A percentile compares a stretch with the other conserved stretches of the same genome.
Conservation (phyloP, 2,329 filamentous ascomycete species). For the Niveomyces coronatus region DNA sequence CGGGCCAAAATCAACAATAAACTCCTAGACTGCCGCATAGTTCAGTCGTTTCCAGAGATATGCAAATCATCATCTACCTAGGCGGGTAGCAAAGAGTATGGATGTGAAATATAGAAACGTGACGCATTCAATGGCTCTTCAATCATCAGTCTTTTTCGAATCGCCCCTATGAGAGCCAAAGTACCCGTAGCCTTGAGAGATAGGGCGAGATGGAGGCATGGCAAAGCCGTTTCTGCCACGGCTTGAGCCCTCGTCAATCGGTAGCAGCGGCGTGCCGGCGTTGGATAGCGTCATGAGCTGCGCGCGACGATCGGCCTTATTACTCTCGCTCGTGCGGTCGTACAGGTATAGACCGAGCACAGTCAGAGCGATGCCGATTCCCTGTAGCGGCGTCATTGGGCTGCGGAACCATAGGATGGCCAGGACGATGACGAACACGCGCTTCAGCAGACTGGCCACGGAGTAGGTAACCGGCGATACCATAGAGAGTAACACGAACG, state of each 20-base stretch:
- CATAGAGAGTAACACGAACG: conserved; percentile 84
- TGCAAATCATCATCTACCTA: too few species aligned
- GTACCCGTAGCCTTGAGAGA: conserved; percentile 35
- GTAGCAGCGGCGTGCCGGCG: conserved; percentile 47
- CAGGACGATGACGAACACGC: conserved; percentile 91
- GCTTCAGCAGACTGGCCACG: conserved; percentile 90
- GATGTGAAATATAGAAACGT: neutral
- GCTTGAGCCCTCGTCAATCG: conserved; percentile 35
- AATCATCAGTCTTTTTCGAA: conserved; percentile 47
- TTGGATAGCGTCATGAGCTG: conserved; percentile 44
- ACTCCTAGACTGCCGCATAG: too few species aligned
- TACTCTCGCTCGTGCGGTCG: conserved; percentile 80
- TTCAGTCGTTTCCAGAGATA: too few species aligned
- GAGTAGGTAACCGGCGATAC: conserved; percentile 96
- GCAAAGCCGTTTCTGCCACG: conserved; percentile 3
- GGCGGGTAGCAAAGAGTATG: neutral
- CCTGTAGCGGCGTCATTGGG: conserved; percentile 74
- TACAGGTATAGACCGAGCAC: conserved; percentile 92
- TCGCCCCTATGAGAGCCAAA: conserved; percentile 32
- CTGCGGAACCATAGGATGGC: conserved; percentile 95
- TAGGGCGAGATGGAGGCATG: conserved; percentile 1
- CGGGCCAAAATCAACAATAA: too few species aligned
- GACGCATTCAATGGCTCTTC: conserved; percentile 5
- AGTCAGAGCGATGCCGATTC: conserved; percentile 74
- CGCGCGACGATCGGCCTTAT: conserved; percentile 76